These are phyloP conservation scores for Sporisorium graminicola DNA, from an alignment of 1,284 basidiomycete genomes.

Conservation along the genomic window DNA sequence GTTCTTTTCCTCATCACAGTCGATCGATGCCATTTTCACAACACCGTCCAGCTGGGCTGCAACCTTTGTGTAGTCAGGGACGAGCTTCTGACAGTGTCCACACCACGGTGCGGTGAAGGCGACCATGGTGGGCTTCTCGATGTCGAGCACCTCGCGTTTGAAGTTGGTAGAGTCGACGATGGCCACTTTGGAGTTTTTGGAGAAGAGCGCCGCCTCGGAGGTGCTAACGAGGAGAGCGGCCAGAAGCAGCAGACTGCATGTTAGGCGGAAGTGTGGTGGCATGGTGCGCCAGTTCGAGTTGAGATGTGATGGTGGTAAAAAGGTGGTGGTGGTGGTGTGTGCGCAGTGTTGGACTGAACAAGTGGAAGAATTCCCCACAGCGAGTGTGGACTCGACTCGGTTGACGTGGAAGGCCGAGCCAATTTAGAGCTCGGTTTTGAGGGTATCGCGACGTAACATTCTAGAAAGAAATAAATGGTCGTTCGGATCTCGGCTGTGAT, in stretches of 20 bases:
- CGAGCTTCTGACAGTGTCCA: constrained; percentile 84
- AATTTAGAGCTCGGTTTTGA: constrained; percentile 31
- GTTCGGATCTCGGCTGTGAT: constrained; percentile 29
- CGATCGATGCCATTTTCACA: constrained; percentile 87
- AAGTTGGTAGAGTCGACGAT: constrained; percentile 54
- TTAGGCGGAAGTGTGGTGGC: constrained; percentile 8
- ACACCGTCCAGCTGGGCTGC: constrained; percentile 83
- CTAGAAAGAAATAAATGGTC: neutral
- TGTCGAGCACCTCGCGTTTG: constrained; percentile 62
- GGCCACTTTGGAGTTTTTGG: constrained; percentile 58
- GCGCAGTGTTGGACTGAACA: constrained; percentile 6
- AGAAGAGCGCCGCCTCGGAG: constrained; percentile 59
- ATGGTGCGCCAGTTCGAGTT: neutral
- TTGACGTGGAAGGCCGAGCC: constrained; percentile 33
- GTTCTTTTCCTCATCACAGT: constrained; percentile 88
- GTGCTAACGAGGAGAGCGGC: constrained; percentile 17
- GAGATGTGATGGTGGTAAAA: neutral
- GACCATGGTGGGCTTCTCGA: constrained; percentile 70
- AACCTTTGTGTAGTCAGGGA: constrained; percentile 85
- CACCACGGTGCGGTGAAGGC: constrained; percentile 71
- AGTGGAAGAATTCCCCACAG: constrained; percentile 12
- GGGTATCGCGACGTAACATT: neutral
- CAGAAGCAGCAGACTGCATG: constrained; percentile 36
- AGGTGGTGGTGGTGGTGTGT: constrained; percentile 7
- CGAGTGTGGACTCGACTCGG: too few species aligned